phyloP scores from a whole-genome alignment of 352 stramenopile genomes.

The Globisporangium cystogenes region DNA sequence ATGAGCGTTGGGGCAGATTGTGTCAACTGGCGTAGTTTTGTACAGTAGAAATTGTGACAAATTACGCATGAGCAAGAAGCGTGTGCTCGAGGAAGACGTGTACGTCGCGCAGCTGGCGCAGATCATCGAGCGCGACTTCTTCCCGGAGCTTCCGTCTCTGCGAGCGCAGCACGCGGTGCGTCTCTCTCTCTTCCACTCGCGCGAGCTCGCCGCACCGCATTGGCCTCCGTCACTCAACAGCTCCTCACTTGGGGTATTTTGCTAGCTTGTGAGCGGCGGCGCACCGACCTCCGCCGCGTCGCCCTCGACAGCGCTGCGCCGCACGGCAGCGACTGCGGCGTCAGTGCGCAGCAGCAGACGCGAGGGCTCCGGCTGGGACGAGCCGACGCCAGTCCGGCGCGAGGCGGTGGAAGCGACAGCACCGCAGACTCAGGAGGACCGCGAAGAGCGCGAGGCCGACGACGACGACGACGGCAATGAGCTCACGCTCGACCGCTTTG shows the following conservation, averaged over 20 bases:
- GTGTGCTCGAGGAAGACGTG: constrained; percentile 74
- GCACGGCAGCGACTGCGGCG: background rate
- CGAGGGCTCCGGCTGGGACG: constrained; percentile 38
- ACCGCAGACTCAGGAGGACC: background rate
- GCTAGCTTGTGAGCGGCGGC: background rate
- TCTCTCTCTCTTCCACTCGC: background rate
- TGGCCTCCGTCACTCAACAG: too few species aligned
- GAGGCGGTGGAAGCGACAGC: background rate
- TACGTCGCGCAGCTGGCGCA: constrained; percentile 68
- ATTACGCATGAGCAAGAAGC: constrained; percentile 27
- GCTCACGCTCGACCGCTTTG: constrained; percentile 71
- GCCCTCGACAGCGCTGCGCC: background rate
- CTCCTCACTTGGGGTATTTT: too few species aligned
- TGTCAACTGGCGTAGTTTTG: too few species aligned
- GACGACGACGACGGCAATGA: background rate
- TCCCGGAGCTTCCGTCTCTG: constrained; percentile 62
- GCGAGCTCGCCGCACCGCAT: too few species aligned
- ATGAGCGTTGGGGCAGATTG: too few species aligned
- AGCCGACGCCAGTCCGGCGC: constrained; percentile 27
- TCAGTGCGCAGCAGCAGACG: background rate
- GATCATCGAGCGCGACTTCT: constrained; percentile 88
- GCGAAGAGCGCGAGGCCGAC: background rate
- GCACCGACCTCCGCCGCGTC: background rate
- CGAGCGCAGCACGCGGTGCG: constrained; percentile 49
- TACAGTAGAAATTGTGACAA: too few species aligned